Evolutionary conservation across 257 asterid genomes (phyloP).

Genomic region (Nicotiana tomentosiformis): DNA sequence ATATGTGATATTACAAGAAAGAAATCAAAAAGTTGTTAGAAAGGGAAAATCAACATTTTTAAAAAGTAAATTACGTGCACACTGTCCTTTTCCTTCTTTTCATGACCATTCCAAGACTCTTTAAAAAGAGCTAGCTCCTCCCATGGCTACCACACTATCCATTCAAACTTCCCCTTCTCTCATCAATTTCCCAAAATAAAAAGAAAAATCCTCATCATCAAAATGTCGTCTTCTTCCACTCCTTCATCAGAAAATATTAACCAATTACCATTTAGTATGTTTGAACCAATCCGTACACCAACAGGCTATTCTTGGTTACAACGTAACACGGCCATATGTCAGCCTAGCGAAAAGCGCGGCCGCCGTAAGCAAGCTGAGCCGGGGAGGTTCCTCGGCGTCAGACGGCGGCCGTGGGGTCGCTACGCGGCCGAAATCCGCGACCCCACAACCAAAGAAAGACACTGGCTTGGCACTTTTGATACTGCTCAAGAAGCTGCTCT

Average conservation of each 20-base stretch:
- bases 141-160: background rate
- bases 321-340: slow-evolving; percentile 68
- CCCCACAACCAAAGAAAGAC: slow-evolving; percentile 88
- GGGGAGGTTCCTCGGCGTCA: slow-evolving; percentile 78
- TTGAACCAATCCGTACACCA: slow-evolving; percentile 72
- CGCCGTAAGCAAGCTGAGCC: slow-evolving; percentile 75
- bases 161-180: background rate
- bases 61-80: slow-evolving; percentile 16
- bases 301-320: slow-evolving; percentile 74
- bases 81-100: slow-evolving; percentile 18
- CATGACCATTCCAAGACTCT: slow-evolving; percentile 20
- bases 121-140: slow-evolving; percentile 21
- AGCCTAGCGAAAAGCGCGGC: slow-evolving; percentile 65
- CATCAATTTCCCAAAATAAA: background rate
- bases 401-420: slow-evolving; percentile 96
- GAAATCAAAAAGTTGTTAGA: slow-evolving; percentile 7
- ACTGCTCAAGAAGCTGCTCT: slow-evolving; percentile 97
- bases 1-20: slow-evolving; percentile 7
- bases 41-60: background rate
- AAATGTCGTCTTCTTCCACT: slow-evolving; percentile 1
- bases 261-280: slow-evolving; percentile 44
- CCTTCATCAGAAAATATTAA: slow-evolving; percentile 16
- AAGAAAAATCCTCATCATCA: background rate
- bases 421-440: slow-evolving; percentile 95
- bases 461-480: slow-evolving; percentile 95